These are phyloP conservation scores for Sugiyamaella boreocaroliniensis DNA, from an alignment of 805 yeast genomes.

Conservation along the genomic window DNA sequence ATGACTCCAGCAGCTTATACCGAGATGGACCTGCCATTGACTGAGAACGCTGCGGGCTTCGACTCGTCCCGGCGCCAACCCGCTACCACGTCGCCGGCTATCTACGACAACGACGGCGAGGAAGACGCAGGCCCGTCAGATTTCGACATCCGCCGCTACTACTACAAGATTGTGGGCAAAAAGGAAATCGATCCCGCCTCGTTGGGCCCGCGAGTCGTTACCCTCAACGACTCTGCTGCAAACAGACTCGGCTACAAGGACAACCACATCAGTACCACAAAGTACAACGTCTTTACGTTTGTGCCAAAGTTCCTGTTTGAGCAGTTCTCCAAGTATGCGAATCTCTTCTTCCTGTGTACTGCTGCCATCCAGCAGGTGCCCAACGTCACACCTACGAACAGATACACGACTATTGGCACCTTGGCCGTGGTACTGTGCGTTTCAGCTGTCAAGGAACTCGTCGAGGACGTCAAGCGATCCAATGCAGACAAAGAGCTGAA, in stretches of 20 bases:
- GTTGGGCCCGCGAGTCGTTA: constrained; percentile 57
- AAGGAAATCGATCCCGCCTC: constrained; percentile 24
- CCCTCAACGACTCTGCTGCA: constrained; percentile 54
- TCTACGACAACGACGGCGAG: constrained; percentile 13
- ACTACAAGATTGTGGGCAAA: constrained; percentile 26
- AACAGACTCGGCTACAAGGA: constrained; percentile 58
- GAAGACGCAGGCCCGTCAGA: constrained; percentile 18
- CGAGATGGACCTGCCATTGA: constrained; percentile 29
- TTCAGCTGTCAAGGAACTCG: constrained; percentile 84
- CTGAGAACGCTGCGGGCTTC: constrained; percentile 15
- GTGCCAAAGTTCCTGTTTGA: constrained; percentile 91
- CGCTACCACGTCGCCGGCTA: background rate
- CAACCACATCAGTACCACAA: constrained; percentile 90
- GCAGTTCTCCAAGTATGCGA: constrained; percentile 96
- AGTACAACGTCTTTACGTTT: constrained; percentile 88
- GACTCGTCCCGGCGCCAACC: constrained; percentile 1
- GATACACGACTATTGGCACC: constrained; percentile 93
- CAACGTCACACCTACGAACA: constrained; percentile 88
- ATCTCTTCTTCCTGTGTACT: constrained; percentile 86
- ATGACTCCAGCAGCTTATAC: constrained; percentile 20
- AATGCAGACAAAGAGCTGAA: constrained; percentile 85
- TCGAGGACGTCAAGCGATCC: constrained; percentile 86
- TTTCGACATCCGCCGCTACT: constrained; percentile 31
- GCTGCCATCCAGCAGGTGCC: constrained; percentile 96
- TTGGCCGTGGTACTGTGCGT: constrained; percentile 76